These are phyloP conservation scores for Thielaviopsis musarum DNA, from an alignment of 2,329 filamentous ascomycete genomes.

Conservation along the genomic window DNA sequence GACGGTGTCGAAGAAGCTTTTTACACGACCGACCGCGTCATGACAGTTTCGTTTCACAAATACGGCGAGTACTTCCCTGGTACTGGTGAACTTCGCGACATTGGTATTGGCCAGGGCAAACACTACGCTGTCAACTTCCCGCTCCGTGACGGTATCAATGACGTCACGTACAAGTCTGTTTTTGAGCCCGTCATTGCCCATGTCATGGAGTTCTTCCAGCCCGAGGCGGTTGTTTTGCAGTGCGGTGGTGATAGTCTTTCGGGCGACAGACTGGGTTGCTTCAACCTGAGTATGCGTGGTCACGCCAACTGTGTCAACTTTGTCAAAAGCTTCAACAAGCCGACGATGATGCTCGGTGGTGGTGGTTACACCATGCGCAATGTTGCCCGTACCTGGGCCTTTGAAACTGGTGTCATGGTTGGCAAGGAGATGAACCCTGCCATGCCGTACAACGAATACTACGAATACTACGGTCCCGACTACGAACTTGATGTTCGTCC, in stretches of 20 bases:
- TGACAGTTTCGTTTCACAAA: slow-evolving; percentile 90
- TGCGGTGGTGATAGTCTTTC: slow-evolving; percentile 92
- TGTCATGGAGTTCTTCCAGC: slow-evolving; percentile 76
- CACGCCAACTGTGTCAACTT: slow-evolving; percentile 90
- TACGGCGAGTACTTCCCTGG: slow-evolving; percentile 94
- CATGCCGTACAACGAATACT: slow-evolving; percentile 95
- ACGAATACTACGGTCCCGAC: slow-evolving; percentile 81
- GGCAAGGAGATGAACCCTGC: slow-evolving; percentile 64
- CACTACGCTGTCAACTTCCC: slow-evolving; percentile 87
- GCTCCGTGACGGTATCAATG: slow-evolving; percentile 80
- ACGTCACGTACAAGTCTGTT: slow-evolving; percentile 74
- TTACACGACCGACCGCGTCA: slow-evolving; percentile 80
- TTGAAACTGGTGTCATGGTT: slow-evolving; percentile 82
- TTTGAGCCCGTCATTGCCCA: slow-evolving; percentile 80
- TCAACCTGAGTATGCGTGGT: slow-evolving; percentile 93
- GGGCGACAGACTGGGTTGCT: slow-evolving; percentile 85
- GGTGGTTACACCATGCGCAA: slow-evolving; percentile 97
- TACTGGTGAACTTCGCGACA: slow-evolving; percentile 73
- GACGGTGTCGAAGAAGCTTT: slow-evolving; percentile 90
- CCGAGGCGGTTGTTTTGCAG: slow-evolving; percentile 84
- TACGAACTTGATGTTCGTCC: slow-evolving; percentile 82
- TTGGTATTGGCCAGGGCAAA: slow-evolving; percentile 74
- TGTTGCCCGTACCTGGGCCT: slow-evolving; percentile 91
- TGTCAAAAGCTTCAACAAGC: slow-evolving; percentile 70
- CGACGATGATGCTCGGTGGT: slow-evolving; percentile 82